These are phyloP conservation scores for Colletotrichum liriopes DNA, from an alignment of 2,329 filamentous ascomycete species.

Conservation along the genomic window DNA sequence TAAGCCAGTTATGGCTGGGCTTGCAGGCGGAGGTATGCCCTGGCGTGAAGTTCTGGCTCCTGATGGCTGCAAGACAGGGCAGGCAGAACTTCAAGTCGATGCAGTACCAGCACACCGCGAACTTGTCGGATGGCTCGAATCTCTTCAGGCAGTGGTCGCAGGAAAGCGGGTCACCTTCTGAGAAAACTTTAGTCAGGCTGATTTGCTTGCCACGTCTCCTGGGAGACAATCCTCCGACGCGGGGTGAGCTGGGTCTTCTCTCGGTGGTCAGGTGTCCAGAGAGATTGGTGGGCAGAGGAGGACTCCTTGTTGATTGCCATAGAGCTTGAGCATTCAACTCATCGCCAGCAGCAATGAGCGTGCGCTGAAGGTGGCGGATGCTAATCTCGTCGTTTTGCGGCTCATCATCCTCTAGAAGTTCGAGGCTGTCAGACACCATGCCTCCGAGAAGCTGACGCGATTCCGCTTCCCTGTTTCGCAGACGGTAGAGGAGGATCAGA, in stretches of 20 bases:
- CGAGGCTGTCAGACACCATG: constrained; percentile 56
- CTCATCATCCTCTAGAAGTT: constrained; percentile 58
- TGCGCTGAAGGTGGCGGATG: constrained; percentile 58
- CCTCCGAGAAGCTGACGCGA: constrained; percentile 50
- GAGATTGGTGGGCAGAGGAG: constrained; percentile 49
- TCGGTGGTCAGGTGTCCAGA: constrained; percentile 47
- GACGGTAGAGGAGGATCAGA: constrained; percentile 56
- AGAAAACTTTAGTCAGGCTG: constrained; percentile 46
- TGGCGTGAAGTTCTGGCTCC: constrained; percentile 47
- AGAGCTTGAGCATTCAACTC: constrained; percentile 54
- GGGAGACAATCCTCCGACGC: constrained; percentile 34
- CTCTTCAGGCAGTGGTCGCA: constrained; percentile 58
- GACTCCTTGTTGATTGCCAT: constrained; percentile 56
- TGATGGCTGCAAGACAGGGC: constrained; percentile 51
- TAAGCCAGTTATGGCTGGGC: constrained; percentile 56
- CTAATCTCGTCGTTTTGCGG: constrained; percentile 60
- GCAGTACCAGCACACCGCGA: constrained; percentile 56
- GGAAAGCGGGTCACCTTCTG: constrained; percentile 25
- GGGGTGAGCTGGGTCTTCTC: constrained; percentile 37
- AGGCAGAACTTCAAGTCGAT: constrained; percentile 56
- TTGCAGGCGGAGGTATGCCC: constrained; percentile 49
- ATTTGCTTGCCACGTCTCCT: constrained; percentile 41
- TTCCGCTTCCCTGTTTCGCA: constrained; percentile 48
- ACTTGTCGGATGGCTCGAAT: constrained; percentile 51
- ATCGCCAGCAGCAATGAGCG: constrained; percentile 57